Evolutionary conservation across 2,329 filamentous ascomycete genomes (phyloP), one percentile per base, ranked within the genome.

Genomic region (Colletotrichum endophyticum): DNA sequence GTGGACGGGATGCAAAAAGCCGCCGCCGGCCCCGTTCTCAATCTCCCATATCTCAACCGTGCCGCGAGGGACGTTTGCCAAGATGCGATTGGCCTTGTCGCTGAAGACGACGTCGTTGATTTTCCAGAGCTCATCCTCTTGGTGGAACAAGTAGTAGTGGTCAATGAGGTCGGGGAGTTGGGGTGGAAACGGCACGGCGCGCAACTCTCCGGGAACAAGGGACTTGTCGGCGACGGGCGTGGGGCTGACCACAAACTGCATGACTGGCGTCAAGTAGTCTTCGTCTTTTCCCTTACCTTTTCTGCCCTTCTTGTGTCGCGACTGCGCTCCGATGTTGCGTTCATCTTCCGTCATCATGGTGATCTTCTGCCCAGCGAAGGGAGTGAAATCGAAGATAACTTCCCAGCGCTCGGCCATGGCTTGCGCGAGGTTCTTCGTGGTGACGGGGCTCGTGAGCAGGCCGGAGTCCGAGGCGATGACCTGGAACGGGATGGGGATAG

Each of bases 321-420:
- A 53, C n/a, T 53, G 44, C 3, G 44, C 44, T 12, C 44, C 44
- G 44, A 53, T 53, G 59, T n/a, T 63, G 19, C 28, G 30, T 28
- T 63, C 59, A 1, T 63, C 16, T 12, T n/a, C 59, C n/a, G 59
- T 85, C 59, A 80, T 79, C 19, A 85, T 79, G 19, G 84, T 84
- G 76, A 92, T 81, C 75, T 88, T 90, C 80, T 90, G 84, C 59
- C 89, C 89, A 2, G 84, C 84, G 76, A 85, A 89, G 4, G 80
- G 75, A 9, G 87, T 81, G 78, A 92, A 92, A 82, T 92, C 91
- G 73, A 92, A 82, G 30, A 92, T 84, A 22, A 92, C 83, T 79
- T 92, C 91, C 78, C 89, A 92, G 6, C 91, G 87, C 81, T 92
- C 91, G 7, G 89, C 91, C 84, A 91, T 90, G 11, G 89, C 83